Conservation (phyloP, 1,284 basidiomycete species). For the Fomes fomentarius region DNA sequence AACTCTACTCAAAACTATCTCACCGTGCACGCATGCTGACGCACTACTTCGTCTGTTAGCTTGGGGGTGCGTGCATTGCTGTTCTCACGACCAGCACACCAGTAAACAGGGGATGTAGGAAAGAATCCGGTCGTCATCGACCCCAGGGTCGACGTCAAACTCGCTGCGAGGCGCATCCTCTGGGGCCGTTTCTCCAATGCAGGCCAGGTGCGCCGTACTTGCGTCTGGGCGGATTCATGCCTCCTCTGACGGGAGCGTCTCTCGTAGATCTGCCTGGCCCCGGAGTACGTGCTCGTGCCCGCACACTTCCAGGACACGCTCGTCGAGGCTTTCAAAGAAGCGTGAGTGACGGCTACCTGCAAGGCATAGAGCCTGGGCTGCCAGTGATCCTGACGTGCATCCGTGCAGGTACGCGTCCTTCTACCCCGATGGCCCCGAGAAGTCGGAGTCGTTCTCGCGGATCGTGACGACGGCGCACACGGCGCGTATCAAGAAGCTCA, state of each 20-base stretch:
- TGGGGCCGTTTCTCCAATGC: conserved; percentile 83
- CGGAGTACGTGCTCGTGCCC: conserved; percentile 82
- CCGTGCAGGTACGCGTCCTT: conserved; percentile 50
- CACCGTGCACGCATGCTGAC: no score
- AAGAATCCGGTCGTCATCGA: conserved; percentile 88
- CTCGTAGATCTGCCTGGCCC: conserved; percentile 54
- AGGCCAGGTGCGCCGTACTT: conserved; percentile 57
- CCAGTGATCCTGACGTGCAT: background rate
- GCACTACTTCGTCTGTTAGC: conserved; percentile 1
- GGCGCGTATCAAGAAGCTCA: conserved; percentile 61
- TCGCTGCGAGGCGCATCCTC: conserved; percentile 65
- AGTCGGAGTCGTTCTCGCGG: conserved; percentile 46
- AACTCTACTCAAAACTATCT: no score
- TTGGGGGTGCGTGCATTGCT: conserved; percentile 12
- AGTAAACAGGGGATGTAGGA: conserved; percentile 41
- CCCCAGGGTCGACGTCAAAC: conserved; percentile 61
- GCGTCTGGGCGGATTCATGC: background rate
- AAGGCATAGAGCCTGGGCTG: background rate
- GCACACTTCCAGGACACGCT: conserved; percentile 65
- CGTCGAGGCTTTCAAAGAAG: conserved; percentile 61
- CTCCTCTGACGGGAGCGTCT: no score
- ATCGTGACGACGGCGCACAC: conserved; percentile 60
- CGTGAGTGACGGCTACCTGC: no score
- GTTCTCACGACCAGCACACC: background rate
- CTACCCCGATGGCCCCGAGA: conserved; percentile 52